These are phyloP conservation scores for Phytopythium chamaehyphon DNA, from an alignment of 352 stramenopile genomes.

Conservation along the genomic window DNA sequence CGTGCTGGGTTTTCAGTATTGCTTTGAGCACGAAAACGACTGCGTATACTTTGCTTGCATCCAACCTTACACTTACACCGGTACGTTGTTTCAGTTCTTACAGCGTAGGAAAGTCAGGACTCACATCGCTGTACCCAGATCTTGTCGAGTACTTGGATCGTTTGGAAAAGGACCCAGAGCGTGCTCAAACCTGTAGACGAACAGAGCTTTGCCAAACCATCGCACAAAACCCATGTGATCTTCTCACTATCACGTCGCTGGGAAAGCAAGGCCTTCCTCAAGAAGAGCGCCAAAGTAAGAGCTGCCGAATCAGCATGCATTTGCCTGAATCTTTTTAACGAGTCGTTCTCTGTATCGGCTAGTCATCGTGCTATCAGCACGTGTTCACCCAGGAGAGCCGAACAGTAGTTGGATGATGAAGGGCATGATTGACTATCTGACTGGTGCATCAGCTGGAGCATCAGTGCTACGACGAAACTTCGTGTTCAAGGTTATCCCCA, in stretches of 20 bases:
- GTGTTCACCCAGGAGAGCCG: slow-evolving; percentile 88
- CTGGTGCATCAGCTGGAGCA: slow-evolving; percentile 51
- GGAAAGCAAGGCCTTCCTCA: slow-evolving; percentile 29
- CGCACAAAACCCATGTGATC: slow-evolving; percentile 75
- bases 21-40: slow-evolving; percentile 64
- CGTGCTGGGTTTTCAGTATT: slow-evolving; percentile 64
- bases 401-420: slow-evolving; percentile 93
- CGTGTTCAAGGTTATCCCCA: slow-evolving; percentile 89
- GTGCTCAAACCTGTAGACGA: slow-evolving; percentile 38
- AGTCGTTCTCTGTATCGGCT: no score
- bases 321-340: no score
- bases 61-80: slow-evolving; percentile 86
- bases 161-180: slow-evolving; percentile 47
- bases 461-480: slow-evolving; percentile 71
- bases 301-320: no score
- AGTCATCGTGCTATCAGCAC: slow-evolving; percentile 83
- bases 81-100: slow-evolving; percentile 14
- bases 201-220: slow-evolving; percentile 85
- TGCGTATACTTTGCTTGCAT: slow-evolving; percentile 81
- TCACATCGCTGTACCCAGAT: slow-evolving; percentile 20
- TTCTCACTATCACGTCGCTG: slow-evolving; percentile 86
- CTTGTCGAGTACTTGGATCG: slow-evolving; percentile 67
- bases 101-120: background rate
- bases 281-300: slow-evolving; percentile 49
- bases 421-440: slow-evolving; percentile 90